These are phyloP conservation scores for Cercospora sesami DNA, from an alignment of 2,329 filamentous ascomycete species.

Conservation along the genomic window DNA sequence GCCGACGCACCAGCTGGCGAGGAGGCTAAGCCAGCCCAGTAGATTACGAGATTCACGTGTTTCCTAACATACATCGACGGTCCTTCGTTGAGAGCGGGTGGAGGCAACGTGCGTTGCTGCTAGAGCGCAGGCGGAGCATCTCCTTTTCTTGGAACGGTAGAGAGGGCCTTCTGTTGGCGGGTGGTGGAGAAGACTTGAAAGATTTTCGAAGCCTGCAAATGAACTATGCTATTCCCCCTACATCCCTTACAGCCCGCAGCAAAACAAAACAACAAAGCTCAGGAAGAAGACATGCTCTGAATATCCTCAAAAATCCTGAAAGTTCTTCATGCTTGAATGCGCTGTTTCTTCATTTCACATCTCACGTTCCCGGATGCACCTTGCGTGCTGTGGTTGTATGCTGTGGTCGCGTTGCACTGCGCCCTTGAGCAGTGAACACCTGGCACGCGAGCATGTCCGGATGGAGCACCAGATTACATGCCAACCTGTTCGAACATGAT, in stretches of 20 bases:
- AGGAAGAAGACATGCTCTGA: neutral
- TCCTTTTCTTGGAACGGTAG: slow-evolving; percentile 29
- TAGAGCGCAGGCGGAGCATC: slow-evolving; percentile 28
- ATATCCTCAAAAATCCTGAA: slow-evolving; percentile 25
- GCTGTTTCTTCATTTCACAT: slow-evolving; percentile 7
- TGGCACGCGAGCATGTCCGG: slow-evolving; percentile 18
- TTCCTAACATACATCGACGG: slow-evolving; percentile 29
- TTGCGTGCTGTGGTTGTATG: neutral
- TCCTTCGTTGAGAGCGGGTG: slow-evolving; percentile 28
- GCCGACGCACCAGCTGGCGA: slow-evolving; percentile 59
- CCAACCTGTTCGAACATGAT: slow-evolving; percentile 1
- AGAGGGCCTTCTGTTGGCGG: neutral
- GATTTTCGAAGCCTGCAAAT: neutral
- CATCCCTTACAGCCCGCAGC: slow-evolving; percentile 29
- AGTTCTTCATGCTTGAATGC: neutral
- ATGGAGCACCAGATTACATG: slow-evolving; percentile 6
- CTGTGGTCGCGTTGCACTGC: slow-evolving; percentile 10
- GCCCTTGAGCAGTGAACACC: slow-evolving; percentile 5
- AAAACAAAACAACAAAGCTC: slow-evolving; percentile 11
- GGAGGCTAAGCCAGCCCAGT: slow-evolving; percentile 49
- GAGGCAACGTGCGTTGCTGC: slow-evolving; percentile 25
- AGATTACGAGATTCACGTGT: slow-evolving; percentile 28
- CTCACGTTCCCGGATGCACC: neutral
- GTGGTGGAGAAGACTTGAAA: neutral
- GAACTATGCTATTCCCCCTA: slow-evolving; percentile 21